Percentiles rank a stretch among this genome's conserved stretches.
These are phyloP conservation scores for Lodderomyces jiufengensis DNA, from an alignment of 1,139 yeast genomes.

Conservation along the genomic window DNA sequence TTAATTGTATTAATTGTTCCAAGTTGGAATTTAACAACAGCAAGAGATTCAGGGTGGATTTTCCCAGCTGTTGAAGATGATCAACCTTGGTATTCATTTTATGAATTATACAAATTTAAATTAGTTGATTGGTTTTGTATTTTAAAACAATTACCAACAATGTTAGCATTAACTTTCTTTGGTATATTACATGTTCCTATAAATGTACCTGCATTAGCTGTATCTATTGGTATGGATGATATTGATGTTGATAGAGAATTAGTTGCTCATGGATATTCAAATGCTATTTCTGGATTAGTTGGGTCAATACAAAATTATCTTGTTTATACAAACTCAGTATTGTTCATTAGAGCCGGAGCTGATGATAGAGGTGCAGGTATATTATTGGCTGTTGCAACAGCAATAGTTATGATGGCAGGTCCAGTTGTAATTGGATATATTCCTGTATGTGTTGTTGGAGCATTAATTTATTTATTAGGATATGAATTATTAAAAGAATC, in stretches of 20 bases:
- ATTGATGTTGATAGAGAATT: conserved; percentile 90
- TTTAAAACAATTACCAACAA: conserved; percentile 73
- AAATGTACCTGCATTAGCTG: conserved; percentile 95
- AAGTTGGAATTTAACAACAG: conserved; percentile 52
- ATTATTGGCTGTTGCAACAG: conserved; percentile 78
- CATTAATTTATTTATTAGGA: conserved; percentile 84
- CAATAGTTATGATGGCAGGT: conserved; percentile 77
- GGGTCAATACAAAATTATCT: conserved; percentile 93
- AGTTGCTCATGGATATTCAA: conserved; percentile 94
- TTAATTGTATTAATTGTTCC: conserved; percentile 63
- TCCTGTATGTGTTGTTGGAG: conserved; percentile 94
- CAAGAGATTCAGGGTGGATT: conserved; percentile 80
- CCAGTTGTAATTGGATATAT: conserved; percentile 91
- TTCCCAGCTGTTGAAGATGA: conserved; percentile 63
- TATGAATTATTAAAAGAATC: conserved; percentile 88
- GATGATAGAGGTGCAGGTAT: conserved; percentile 86
- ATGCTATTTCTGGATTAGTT: conserved; percentile 72
- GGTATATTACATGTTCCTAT: conserved; percentile 96
- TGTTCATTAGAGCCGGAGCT: conserved; percentile 93
- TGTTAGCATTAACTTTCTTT: conserved; percentile 92
- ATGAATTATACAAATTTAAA: conserved; percentile 63
- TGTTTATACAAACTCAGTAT: conserved; percentile 89
- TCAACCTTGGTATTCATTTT: conserved; percentile 88
- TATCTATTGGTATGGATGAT: conserved; percentile 80
- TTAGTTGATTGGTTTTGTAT: conserved; percentile 73